Percentiles rank a stretch among this genome's conserved stretches.
These are phyloP conservation scores for Halophytophthora polymorphica DNA, from an alignment of 352 stramenopile genomes.

Conservation along the genomic window DNA sequence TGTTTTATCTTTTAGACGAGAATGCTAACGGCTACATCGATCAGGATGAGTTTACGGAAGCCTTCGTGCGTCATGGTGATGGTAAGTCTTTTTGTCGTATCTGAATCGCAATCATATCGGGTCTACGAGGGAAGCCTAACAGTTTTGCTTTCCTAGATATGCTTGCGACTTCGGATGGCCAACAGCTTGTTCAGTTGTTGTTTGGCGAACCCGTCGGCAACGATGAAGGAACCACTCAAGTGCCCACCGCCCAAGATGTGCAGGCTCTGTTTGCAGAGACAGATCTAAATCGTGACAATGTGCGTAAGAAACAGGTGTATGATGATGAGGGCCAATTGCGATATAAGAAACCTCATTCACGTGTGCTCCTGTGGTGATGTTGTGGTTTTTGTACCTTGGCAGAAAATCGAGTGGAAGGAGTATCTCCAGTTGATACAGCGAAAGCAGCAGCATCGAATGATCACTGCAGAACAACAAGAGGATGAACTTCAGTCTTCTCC, in stretches of 20 bases:
- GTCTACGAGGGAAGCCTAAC: neutral
- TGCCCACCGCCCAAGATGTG: slow-evolving; percentile 16
- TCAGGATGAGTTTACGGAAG: slow-evolving; percentile 45
- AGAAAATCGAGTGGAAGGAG: slow-evolving; percentile 57
- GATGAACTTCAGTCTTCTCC: neutral
- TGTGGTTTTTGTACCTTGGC: neutral
- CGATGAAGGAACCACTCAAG: neutral
- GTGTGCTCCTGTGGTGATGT: no score
- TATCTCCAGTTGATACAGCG: slow-evolving; percentile 48
- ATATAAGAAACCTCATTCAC: no score
- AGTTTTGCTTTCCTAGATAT: slow-evolving; percentile 24
- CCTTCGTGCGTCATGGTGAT: slow-evolving; percentile 36
- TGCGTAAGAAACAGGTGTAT: no score
- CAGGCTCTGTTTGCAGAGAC: slow-evolving; percentile 44
- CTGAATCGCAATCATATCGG: neutral
- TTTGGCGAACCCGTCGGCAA: slow-evolving; percentile 6
- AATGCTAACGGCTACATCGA: slow-evolving; percentile 58
- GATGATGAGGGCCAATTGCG: no score
- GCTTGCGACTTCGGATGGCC: slow-evolving; percentile 29
- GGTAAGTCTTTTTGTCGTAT: slow-evolving; percentile 18
- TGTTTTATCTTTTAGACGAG: slow-evolving; percentile 64
- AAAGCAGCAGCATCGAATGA: slow-evolving; percentile 3
- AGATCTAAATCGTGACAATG: slow-evolving; percentile 47
- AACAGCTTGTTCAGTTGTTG: slow-evolving; percentile 37
- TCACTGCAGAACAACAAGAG: neutral